Percentiles rank a stretch among this genome's conserved stretches.
phyloP scores from a whole-genome alignment of 768 basidiomycete species.

The Pisolithus microcarpus region DNA sequence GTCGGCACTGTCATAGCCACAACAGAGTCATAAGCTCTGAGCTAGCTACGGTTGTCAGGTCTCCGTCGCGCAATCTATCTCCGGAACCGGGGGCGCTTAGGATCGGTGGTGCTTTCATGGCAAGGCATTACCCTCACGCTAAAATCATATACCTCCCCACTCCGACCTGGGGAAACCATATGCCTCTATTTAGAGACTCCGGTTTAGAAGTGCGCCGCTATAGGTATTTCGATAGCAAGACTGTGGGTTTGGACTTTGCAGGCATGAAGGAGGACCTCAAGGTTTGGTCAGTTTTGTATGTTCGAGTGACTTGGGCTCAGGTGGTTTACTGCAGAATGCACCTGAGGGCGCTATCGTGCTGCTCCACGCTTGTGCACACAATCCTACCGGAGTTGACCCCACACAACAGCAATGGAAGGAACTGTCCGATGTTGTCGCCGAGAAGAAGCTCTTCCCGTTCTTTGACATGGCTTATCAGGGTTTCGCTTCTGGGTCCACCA shows the following conservation, averaged over 20 bases:
- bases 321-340: slow-evolving; percentile 38
- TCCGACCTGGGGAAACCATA: slow-evolving; percentile 98
- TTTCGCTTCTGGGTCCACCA: slow-evolving; percentile 90
- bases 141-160: slow-evolving; percentile 86
- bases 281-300: slow-evolving; percentile 37
- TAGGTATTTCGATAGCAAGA: slow-evolving; percentile 89
- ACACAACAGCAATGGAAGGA: slow-evolving; percentile 89
- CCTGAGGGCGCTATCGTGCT: slow-evolving; percentile 80
- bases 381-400: slow-evolving; percentile 97
- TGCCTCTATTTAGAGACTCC: slow-evolving; percentile 87
- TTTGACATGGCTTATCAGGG: slow-evolving; percentile 99
- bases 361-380: slow-evolving; percentile 96
- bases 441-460: slow-evolving; percentile 92
- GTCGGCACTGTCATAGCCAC: slow-evolving; percentile 23
- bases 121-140: slow-evolving; percentile 78
- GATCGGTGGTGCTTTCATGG: slow-evolving; percentile 89
- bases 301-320: not conserved
- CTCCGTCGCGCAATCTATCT: slow-evolving; percentile 88
- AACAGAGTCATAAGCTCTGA: slow-evolving; percentile 1
- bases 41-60: slow-evolving; percentile 39
- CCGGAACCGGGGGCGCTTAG: slow-evolving; percentile 96
- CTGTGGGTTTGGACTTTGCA: slow-evolving; percentile 86
- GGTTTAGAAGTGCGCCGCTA: slow-evolving; percentile 90
- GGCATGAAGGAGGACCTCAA: slow-evolving; percentile 83
- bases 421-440: slow-evolving; percentile 80